Base-by-base conservation (phyloP, 2,329 filamentous ascomycete genomes). In the Trichoderma harzianum region DNA sequence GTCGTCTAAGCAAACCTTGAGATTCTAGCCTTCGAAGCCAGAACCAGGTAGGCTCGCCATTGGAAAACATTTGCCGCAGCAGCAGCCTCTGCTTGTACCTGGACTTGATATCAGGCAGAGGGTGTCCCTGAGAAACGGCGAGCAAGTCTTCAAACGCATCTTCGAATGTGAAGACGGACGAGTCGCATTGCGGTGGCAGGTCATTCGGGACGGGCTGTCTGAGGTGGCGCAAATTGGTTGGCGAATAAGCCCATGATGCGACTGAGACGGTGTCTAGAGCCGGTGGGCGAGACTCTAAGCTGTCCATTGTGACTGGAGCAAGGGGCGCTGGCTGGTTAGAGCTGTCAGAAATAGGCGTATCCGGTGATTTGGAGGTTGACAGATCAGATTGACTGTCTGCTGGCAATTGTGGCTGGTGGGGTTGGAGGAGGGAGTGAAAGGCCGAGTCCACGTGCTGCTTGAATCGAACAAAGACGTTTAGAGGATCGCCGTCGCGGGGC, bases 91-190 rank as follows among this genome's bases (percentile, higher is more conserved):
- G 80, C 39, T 80, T 76, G 69, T 81, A 78, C 58, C 79, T 78
- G 2, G 75, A 77, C 14, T 75, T 74, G 26, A 86, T 82, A 24
- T 84, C 80, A 5, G 82, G 80, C 24, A 88, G 77, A 3, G 79
- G 77, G 7, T 80, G 79, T 5, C 83, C 83, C 16, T 83, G 81
- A n/a, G 82, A 83, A 21, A 83, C 82, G n/a, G 80, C 79, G 14
- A 89, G 80, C 18, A 90, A 83, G 73, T 89, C 87, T 75, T 89
- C 87, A 73, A 89, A 89, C 61, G 87, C 87, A 74, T 89, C 87
- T 36, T 85, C 81, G 74, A 88, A 89, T 10, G 85, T 86, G 75
- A 88, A 87, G 39, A 80, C 75, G 51, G 76, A 77, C 14, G 78
- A 61, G 70, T 84, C 81, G 36, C 80, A 73, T 58, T 80, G 79